phyloP scores from a whole-genome alignment of 1,284 basidiomycete genomes.

The Anthracocystis panici-leucophaei region DNA sequence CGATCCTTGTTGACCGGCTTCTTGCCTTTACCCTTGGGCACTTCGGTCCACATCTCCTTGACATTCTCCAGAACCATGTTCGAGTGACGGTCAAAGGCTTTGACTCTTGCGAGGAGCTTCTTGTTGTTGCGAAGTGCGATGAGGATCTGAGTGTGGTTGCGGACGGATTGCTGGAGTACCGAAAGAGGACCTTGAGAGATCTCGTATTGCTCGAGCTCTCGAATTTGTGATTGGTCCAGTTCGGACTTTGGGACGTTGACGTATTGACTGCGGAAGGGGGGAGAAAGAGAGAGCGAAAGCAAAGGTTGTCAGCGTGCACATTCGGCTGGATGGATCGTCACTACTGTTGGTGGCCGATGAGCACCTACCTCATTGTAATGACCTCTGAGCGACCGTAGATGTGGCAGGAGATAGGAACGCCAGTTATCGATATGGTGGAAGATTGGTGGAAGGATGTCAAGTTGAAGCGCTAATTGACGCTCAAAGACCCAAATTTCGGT shows the following conservation, averaged over 20 bases:
- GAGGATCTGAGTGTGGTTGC: conserved; percentile 97
- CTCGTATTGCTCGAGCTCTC: conserved; percentile 80
- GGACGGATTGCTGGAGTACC: conserved; percentile 96
- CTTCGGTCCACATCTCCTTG: conserved; percentile 94
- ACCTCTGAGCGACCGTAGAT: not conserved
- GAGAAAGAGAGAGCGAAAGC: not conserved
- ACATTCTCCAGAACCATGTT: conserved; percentile 82
- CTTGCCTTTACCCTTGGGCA: conserved; percentile 97
- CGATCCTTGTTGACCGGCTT: conserved; percentile 93
- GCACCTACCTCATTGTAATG: conserved; percentile 28
- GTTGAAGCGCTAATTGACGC: conserved; percentile 6
- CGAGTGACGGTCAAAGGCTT: conserved; percentile 98
- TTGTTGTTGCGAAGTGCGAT: conserved; percentile 98
- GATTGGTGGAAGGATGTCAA: not conserved
- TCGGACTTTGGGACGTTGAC: conserved; percentile 96
- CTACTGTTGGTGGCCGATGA: too few species aligned
- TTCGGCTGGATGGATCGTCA: not conserved
- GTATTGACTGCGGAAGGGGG: conserved; percentile 80
- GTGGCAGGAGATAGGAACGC: not conserved
- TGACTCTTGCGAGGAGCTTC: conserved; percentile 95
- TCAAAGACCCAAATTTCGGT: conserved; percentile 11
- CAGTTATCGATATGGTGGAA: not conserved
- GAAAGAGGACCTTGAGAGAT: conserved; percentile 81
- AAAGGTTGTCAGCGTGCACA: conserved; percentile 1
- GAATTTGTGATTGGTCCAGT: conserved; percentile 94